phyloP scores from a whole-genome alignment of 2,329 filamentous ascomycete species.

The Chrysosporium queenslandicum region DNA sequence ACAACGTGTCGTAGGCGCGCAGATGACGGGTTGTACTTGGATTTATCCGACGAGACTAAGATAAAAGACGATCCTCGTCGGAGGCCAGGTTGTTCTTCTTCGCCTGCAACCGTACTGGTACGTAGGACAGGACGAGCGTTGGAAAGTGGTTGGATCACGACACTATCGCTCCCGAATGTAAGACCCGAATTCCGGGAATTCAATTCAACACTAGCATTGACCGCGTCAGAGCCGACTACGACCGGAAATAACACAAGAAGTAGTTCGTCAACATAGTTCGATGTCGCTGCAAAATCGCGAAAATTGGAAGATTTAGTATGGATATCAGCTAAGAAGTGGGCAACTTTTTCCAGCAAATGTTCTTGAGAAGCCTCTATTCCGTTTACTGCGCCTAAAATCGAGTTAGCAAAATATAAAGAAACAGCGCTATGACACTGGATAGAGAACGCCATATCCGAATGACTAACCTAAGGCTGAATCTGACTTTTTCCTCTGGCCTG shows the following conservation, averaged over 20 bases:
- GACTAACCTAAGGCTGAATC: not conserved
- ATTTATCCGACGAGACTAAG: conserved; percentile 63
- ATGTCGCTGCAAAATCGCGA: conserved; percentile 68
- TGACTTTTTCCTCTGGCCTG: not conserved
- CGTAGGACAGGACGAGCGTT: conserved; percentile 60
- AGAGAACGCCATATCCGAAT: not conserved
- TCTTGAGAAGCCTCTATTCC: conserved; percentile 45
- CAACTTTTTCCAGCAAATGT: conserved; percentile 61
- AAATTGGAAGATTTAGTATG: conserved; percentile 69
- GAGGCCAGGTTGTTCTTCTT: conserved; percentile 41
- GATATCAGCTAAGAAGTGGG: conserved; percentile 68
- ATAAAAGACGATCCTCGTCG: conserved; percentile 85
- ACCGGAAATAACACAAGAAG: conserved; percentile 76
- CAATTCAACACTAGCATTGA: conserved; percentile 77
- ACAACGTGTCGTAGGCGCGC: conserved; percentile 55
- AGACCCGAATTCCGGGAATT: conserved; percentile 69
- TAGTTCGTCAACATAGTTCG: conserved; percentile 71
- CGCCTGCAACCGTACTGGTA: conserved; percentile 50
- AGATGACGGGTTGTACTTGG: conserved; percentile 48
- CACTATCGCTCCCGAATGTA: conserved; percentile 75
- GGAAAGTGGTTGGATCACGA: conserved; percentile 67
- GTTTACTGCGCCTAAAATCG: not conserved
- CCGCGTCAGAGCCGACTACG: conserved; percentile 73
- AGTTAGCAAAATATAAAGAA: not conserved
- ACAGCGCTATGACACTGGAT: no score